Evolutionary conservation across 805 yeast species (phyloP).

Genomic region (Spathaspora gorwiae): DNA sequence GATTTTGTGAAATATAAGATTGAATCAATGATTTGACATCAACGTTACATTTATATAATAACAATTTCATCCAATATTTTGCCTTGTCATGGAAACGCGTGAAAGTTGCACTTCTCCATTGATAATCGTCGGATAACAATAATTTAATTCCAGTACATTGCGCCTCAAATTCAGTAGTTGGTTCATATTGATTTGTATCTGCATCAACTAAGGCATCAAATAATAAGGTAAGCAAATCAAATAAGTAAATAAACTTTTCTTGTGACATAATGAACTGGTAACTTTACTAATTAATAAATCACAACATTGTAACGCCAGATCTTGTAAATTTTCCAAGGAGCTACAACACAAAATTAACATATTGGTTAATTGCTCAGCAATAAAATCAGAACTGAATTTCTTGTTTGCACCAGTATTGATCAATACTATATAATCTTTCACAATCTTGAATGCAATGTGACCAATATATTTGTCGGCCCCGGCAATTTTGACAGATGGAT

Average conservation of each 20-base stretch:
- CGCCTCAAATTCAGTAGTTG: slow-evolving; percentile 60
- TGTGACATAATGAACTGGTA: slow-evolving; percentile 79
- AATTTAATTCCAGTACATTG: slow-evolving; percentile 44
- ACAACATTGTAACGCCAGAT: slow-evolving; percentile 73
- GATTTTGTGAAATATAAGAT: slow-evolving; percentile 56
- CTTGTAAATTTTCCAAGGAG: slow-evolving; percentile 68
- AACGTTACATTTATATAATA: slow-evolving; percentile 55
- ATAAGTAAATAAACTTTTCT: slow-evolving; percentile 66
- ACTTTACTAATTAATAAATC: slow-evolving; percentile 58
- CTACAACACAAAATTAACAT: slow-evolving; percentile 73
- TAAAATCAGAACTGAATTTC: slow-evolving; percentile 51
- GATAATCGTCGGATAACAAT: slow-evolving; percentile 67
- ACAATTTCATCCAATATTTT: slow-evolving; percentile 59
- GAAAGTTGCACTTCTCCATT: slow-evolving; percentile 70
- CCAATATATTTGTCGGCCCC: slow-evolving; percentile 69
- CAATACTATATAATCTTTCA: slow-evolving; percentile 50
- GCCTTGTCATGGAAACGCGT: slow-evolving; percentile 55
- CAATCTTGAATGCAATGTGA: slow-evolving; percentile 55
- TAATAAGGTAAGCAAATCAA: slow-evolving; percentile 74
- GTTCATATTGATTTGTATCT: slow-evolving; percentile 79
- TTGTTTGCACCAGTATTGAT: slow-evolving; percentile 51
- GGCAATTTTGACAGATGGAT: slow-evolving; percentile 63
- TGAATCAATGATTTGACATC: slow-evolving; percentile 80
- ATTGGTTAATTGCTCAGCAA: slow-evolving; percentile 64
- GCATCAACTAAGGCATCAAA: slow-evolving; percentile 81